Evolutionary conservation across 352 stramenopile species (phyloP).

Genomic region (Globisporangium polare): DNA sequence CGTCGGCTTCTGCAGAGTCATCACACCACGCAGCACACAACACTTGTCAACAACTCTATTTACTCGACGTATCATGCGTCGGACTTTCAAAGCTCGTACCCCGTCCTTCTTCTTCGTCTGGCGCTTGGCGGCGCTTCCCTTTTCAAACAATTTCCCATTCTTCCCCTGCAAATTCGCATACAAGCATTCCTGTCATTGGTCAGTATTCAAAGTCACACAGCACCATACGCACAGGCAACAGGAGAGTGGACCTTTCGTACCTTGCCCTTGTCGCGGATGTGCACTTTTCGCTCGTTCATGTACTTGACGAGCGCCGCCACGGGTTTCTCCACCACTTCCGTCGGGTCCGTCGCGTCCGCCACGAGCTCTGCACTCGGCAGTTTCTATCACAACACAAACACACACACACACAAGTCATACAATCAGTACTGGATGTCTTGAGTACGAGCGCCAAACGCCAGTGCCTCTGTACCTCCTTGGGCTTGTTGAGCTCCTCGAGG

Average conservation of each 20-base stretch:
- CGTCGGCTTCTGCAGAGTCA: slow-evolving; percentile 10
- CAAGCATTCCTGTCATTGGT: background rate
- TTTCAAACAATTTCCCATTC: slow-evolving; percentile 31
- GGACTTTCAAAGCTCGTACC: slow-evolving; percentile 11
- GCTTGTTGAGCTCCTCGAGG: slow-evolving; percentile 61
- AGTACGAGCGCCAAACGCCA: no score
- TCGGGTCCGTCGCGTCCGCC: slow-evolving; percentile 41
- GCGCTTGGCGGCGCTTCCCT: slow-evolving; percentile 27
- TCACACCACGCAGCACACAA: background rate
- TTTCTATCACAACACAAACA: slow-evolving; percentile 39
- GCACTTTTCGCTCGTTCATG: slow-evolving; percentile 68
- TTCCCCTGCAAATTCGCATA: slow-evolving; percentile 23
- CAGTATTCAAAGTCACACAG: no score
- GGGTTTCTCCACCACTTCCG: slow-evolving; percentile 54
- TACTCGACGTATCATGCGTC: background rate
- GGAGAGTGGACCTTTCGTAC: slow-evolving; percentile 18
- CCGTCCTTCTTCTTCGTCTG: slow-evolving; percentile 42
- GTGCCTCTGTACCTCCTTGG: slow-evolving; percentile 48
- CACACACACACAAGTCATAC: background rate
- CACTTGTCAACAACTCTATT: no score
- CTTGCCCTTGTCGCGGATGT: slow-evolving; percentile 66
- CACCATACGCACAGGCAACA: no score
- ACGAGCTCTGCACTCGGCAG: slow-evolving; percentile 60
- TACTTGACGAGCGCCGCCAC: slow-evolving; percentile 78
- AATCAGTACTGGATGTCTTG: background rate